Evolutionary conservation across 169 alveolate genomes (phyloP), one percentile per base, ranked within the genome.

Genomic region (Cryptosporidium ryanae): DNA sequence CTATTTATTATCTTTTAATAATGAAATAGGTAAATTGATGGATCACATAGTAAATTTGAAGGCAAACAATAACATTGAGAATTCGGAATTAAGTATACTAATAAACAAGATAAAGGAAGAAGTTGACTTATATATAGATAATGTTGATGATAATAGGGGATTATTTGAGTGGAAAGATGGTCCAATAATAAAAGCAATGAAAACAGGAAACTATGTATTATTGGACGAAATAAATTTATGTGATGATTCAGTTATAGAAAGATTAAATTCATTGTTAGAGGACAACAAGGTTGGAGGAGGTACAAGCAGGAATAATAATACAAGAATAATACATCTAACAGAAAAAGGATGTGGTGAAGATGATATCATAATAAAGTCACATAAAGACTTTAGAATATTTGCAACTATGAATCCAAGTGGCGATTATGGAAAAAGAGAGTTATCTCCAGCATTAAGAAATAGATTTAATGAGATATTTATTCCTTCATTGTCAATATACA

Each of bases 341-440:
- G 97, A 95, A 65, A 91, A 90, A 49, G 94, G 95, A 38, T 93
- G 91, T 13, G 61, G 27, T 52, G 89, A 90, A 49, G 70, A 91
- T n/a, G 93, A 93, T n/a, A 84, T 91, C 29, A 91, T 83, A 65
- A 82, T 97, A 38, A 91, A 89, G 55, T 99, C 98, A 5, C 96
- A 96, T 84, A 93, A 92, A 25, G 92, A 93, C 50, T 98, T 98
- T 90, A 93, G 96, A 23, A 93, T 98, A 38, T 94, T 98, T 55
- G 99, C 99, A n/a, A 98, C 99, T 17, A 99, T 99, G 99, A 98
- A 98, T 90, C 99, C 99, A 44, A 97, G 99, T 34, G 99, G 99
- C 25, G 99, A 98, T 92, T 98, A 95, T 91, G 99, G 99, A 21
- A 99, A 99, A 94, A 96, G 97, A 89, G 99, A 99, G 91, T 94